Conservation (phyloP, 768 basidiomycete genomes). For the Russula earlei region DNA sequence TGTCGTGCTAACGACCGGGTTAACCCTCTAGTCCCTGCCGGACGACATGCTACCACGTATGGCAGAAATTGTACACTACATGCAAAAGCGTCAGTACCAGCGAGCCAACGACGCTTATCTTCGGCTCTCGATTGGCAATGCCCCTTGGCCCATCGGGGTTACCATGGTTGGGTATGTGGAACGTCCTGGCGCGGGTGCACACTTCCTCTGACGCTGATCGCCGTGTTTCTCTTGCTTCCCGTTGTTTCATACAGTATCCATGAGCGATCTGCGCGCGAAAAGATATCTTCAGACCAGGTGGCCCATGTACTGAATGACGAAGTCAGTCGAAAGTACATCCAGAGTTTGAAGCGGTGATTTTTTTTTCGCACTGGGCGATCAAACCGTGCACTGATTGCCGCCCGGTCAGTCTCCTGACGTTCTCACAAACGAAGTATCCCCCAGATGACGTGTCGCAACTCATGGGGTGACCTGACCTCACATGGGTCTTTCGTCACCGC, state of each 20-base stretch:
- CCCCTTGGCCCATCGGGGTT: constrained; percentile 99
- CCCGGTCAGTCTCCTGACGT: constrained; percentile 72
- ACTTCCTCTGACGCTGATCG: neutral
- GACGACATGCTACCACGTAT: constrained; percentile 77
- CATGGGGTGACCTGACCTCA: constrained; percentile 48
- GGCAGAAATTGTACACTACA: constrained; percentile 90
- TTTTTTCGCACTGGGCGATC: neutral
- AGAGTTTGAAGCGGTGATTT: constrained; percentile 85
- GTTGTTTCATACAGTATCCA: constrained; percentile 59
- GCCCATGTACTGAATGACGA: constrained; percentile 99
- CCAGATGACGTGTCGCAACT: constrained; percentile 86
- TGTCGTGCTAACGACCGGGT: neutral
- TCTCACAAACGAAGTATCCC: constrained; percentile 93
- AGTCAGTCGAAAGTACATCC: constrained; percentile 97
- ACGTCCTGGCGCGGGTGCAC: neutral
- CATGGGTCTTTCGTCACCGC: constrained; percentile 1
- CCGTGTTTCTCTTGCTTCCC: neutral
- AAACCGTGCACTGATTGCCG: constrained; percentile 10
- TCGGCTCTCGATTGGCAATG: constrained; percentile 93
- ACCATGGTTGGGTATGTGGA: constrained; percentile 90
- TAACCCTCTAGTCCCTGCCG: constrained; percentile 54
- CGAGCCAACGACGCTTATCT: constrained; percentile 95
- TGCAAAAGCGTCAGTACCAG: constrained; percentile 95
- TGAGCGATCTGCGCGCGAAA: constrained; percentile 94
- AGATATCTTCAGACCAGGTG: constrained; percentile 94